These are phyloP conservation scores for Macadamia tetraphylla DNA, from an alignment of 164 flowering plant genomes.

Conservation along the genomic window DNA sequence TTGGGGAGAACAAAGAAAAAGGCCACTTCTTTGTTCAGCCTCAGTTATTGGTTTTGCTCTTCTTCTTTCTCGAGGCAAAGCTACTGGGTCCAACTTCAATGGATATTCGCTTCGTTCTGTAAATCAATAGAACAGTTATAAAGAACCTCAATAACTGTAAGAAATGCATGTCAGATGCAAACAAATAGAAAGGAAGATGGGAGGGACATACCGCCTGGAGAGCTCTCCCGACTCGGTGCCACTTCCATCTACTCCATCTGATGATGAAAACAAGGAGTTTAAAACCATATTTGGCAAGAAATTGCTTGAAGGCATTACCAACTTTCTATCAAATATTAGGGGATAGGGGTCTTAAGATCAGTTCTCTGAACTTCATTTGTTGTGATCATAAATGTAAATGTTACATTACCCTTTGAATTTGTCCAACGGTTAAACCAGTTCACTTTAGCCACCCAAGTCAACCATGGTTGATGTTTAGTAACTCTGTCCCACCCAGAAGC, in stretches of 20 bases:
- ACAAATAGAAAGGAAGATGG: background rate
- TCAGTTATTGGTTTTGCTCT: conserved; percentile 36
- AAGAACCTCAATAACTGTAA: background rate
- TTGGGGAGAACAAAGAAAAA: too few species aligned
- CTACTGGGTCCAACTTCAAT: conserved; percentile 74
- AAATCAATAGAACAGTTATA: conserved; percentile 4
- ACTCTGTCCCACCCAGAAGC: background rate
- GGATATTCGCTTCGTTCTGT: conserved; percentile 78
- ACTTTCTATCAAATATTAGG: background rate
- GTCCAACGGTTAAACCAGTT: background rate
- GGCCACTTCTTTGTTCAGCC: background rate
- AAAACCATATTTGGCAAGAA: background rate
- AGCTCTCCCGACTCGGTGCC: conserved; percentile 39
- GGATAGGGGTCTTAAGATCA: background rate
- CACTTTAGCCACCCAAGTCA: background rate
- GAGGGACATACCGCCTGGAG: conserved; percentile 36
- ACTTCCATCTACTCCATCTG: conserved; percentile 32
- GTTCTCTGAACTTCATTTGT: background rate
- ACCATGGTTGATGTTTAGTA: background rate
- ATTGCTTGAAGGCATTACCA: background rate
- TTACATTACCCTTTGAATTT: background rate
- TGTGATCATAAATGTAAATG: background rate
- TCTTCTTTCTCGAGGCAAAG: conserved; percentile 79
- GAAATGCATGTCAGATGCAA: background rate
- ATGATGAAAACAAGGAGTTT: conserved; percentile 1